Conservation (phyloP, 2,329 filamentous ascomycete genomes). For the Elsinoe arachidis region DNA sequence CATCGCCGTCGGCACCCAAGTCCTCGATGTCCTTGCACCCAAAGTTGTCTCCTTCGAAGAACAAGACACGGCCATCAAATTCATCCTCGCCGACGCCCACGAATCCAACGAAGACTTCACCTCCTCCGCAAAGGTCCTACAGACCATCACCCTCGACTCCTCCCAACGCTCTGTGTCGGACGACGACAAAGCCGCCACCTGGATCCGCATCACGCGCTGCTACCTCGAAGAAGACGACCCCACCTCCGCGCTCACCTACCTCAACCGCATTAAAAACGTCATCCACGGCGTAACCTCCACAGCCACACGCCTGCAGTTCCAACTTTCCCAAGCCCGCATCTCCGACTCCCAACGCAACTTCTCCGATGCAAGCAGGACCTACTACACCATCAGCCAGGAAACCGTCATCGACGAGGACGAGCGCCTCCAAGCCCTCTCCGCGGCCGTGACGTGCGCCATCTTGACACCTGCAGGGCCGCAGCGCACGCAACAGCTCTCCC, state of each 20-base stretch:
- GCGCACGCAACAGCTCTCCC: conserved; percentile 68
- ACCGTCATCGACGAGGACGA: conserved; percentile 76
- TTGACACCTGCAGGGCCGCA: conserved; percentile 83
- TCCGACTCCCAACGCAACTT: conserved; percentile 85
- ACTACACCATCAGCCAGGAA: conserved; percentile 78
- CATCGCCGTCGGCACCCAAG: conserved; percentile 63
- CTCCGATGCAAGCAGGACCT: conserved; percentile 75
- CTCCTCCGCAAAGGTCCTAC: conserved; percentile 66
- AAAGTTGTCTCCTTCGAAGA: conserved; percentile 72
- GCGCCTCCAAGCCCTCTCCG: conserved; percentile 71
- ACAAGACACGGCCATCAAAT: conserved; percentile 69
- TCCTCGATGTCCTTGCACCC: conserved; percentile 59
- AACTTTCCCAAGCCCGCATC: conserved; percentile 85
- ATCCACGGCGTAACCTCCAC: conserved; percentile 70
- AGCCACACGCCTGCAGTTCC: conserved; percentile 72
- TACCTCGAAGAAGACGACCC: conserved; percentile 92
- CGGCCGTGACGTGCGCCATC: conserved; percentile 85
- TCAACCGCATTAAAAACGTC: conserved; percentile 93
- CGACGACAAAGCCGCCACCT: conserved; percentile 72
- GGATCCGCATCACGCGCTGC: conserved; percentile 90
- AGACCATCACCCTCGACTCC: conserved; percentile 79
- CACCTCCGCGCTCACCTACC: conserved; percentile 70
- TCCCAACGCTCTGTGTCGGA: conserved; percentile 77
- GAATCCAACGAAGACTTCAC: conserved; percentile 74
- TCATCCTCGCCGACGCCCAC: conserved; percentile 74